A percentile compares a stretch with the other conserved stretches of the same genome.
These are phyloP conservation scores for Odontarrhena argentea DNA, from an alignment of 345 rosid genomes.

Conservation along the genomic window DNA sequence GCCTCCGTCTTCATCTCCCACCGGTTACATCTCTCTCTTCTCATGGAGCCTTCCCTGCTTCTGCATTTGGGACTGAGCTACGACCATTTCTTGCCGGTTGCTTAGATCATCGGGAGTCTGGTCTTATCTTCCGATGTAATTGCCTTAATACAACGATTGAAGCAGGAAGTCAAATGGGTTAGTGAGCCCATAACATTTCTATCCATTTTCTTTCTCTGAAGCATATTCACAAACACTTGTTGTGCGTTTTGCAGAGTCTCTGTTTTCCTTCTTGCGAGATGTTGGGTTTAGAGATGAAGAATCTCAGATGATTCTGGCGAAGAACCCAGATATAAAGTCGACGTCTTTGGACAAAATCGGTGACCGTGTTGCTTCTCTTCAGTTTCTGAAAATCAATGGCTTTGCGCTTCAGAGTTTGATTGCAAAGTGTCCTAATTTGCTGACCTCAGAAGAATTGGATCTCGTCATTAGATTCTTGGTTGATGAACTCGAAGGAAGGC, in stretches of 20 bases:
- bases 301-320: conserved; percentile 41
- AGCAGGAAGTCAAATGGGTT: conserved; percentile 36
- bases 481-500: conserved; percentile 50
- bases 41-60: conserved; percentile 27
- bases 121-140: conserved; percentile 37
- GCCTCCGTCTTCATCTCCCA: conserved; percentile 25
- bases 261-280: conserved; percentile 48
- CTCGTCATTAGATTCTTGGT: conserved; percentile 47
- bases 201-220: conserved; percentile 24
- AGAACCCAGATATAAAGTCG: conserved; percentile 47
- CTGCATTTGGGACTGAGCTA: conserved; percentile 31
- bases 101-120: conserved; percentile 26
- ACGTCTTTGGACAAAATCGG: conserved; percentile 44
- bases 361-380: conserved; percentile 48
- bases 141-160: conserved; percentile 28
- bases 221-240: conserved; percentile 37
- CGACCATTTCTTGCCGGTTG: conserved; percentile 17
- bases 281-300: conserved; percentile 51
- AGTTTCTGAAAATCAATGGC: conserved; percentile 54
- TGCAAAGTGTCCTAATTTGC: conserved; percentile 50
- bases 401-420: conserved; percentile 54
- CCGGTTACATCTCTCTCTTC: conserved; percentile 23
- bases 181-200: conserved; percentile 16
- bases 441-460: conserved; percentile 57
- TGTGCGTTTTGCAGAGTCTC: conserved; percentile 46